phyloP scores from a whole-genome alignment of 768 basidiomycete species.

The Candolleomyces eurysporus region DNA sequence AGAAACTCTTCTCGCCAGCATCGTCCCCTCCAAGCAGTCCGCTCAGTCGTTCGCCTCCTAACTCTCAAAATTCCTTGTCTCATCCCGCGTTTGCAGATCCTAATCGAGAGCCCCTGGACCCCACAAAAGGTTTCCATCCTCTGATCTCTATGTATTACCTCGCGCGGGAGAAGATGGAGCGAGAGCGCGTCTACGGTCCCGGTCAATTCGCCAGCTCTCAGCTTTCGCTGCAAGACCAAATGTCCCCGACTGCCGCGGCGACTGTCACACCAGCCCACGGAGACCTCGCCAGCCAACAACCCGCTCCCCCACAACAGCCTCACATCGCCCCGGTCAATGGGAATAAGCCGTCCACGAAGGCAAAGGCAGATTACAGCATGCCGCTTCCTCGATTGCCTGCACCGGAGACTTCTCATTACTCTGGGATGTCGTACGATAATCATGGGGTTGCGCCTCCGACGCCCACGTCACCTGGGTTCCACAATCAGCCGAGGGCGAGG shows the following conservation, averaged over 20 bases:
- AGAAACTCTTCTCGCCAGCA: constrained; percentile 78
- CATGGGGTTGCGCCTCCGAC: constrained; percentile 55
- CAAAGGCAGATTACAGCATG: constrained; percentile 76
- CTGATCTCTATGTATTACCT: constrained; percentile 96
- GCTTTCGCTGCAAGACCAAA: constrained; percentile 47
- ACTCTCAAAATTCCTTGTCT: constrained; percentile 55
- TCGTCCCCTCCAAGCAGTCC: constrained; percentile 43
- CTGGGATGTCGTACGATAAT: constrained; percentile 77
- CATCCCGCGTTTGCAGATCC: constrained; percentile 44
- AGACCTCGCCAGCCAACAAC: constrained; percentile 5
- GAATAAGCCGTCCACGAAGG: constrained; percentile 26
- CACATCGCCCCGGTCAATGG: constrained; percentile 22
- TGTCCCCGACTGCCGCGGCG: constrained; percentile 10
- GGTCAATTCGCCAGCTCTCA: constrained; percentile 95
- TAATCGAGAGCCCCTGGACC: constrained; percentile 63
- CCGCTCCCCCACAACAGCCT: constrained; percentile 6
- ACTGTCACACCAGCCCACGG: constrained; percentile 12
- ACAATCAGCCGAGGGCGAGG: constrained; percentile 59
- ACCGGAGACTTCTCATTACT: constrained; percentile 79
- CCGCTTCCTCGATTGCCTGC: constrained; percentile 77
- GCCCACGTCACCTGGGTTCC: constrained; percentile 50
- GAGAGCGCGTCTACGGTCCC: constrained; percentile 90
- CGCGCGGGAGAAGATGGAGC: constrained; percentile 91
- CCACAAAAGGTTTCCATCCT: constrained; percentile 91
- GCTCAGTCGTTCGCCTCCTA: constrained; percentile 53